Conservation (phyloP, 1,139 yeast genomes). For the Geotrichum bryndzae region DNA sequence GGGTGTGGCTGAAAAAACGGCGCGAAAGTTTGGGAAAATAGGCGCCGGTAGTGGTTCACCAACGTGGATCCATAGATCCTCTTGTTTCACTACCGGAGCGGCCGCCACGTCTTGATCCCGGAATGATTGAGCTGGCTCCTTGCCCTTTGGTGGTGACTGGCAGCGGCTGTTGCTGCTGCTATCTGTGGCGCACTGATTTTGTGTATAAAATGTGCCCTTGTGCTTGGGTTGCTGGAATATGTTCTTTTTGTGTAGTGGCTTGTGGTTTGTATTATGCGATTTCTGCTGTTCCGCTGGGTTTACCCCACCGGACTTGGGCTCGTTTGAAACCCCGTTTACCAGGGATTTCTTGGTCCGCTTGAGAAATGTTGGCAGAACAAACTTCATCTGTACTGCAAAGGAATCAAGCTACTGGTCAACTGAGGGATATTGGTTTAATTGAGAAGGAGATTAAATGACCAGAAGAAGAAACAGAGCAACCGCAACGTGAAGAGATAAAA, state of each 20-base stretch:
- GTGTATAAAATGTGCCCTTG: conserved; percentile 7
- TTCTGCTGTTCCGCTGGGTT: neutral
- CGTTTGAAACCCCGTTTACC: neutral
- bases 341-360: neutral
- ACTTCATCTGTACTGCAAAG: neutral
- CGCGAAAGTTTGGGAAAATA: neutral
- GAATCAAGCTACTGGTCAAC: neutral
- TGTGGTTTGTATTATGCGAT: neutral
- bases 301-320: neutral
- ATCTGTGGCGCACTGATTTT: neutral
- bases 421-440: neutral
- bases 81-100: neutral
- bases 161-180: neutral
- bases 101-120: neutral
- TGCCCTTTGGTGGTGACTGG: neutral
- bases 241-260: neutral
- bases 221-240: conserved; percentile 11
- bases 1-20: neutral
- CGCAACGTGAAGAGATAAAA: neutral
- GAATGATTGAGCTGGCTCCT: neutral
- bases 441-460: neutral
- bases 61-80: conserved; percentile 1
- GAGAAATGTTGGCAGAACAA: neutral
- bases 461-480: neutral
- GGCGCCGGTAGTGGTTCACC: conserved; percentile 1